Evolutionary conservation across 192 early-diverging fungal species (phyloP).

Genomic region (Oehlia diaphana): DNA sequence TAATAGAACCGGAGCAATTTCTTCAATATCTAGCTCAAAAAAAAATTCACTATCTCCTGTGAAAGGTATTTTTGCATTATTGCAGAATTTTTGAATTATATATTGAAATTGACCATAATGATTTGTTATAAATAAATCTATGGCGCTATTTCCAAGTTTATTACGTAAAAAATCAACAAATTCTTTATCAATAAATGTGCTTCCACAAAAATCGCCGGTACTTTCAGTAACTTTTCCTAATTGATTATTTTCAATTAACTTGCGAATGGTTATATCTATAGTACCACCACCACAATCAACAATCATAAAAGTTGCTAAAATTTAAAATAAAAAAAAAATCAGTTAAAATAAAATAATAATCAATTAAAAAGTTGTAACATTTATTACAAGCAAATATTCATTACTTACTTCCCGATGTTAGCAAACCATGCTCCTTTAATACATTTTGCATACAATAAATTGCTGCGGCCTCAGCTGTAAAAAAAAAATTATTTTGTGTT

Average conservation of each 20-base stretch:
- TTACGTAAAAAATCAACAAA: conserved; percentile 43
- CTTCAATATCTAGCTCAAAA: neutral
- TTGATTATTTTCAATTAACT: conserved; percentile 23
- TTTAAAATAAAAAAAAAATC: neutral
- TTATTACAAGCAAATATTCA: neutral
- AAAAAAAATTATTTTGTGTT: neutral
- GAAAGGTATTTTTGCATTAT: neutral
- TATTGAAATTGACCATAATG: conserved; percentile 2
- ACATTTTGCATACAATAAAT: neutral
- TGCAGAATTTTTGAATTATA: neutral
- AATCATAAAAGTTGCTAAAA: conserved; percentile 37
- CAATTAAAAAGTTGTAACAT: neutral
- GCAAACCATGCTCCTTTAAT: neutral
- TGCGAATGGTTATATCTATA: conserved; percentile 39
- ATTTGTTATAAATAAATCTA: conserved; percentile 35
- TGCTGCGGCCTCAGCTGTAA: neutral
- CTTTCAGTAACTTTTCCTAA: conserved; percentile 28
- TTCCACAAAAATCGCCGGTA: conserved; percentile 39
- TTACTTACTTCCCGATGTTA: neutral
- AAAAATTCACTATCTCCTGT: neutral
- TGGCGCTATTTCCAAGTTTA: conserved; percentile 42
- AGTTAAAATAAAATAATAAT: too few relatives aligned
- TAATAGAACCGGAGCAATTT: too few relatives aligned
- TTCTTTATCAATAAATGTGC: conserved; percentile 43
- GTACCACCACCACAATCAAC: conserved; percentile 48